Evolutionary conservation across 192 early-diverging fungal species (phyloP), one percentile per base, ranked within the genome.

Genomic region (Cetraspora pellucida): DNA sequence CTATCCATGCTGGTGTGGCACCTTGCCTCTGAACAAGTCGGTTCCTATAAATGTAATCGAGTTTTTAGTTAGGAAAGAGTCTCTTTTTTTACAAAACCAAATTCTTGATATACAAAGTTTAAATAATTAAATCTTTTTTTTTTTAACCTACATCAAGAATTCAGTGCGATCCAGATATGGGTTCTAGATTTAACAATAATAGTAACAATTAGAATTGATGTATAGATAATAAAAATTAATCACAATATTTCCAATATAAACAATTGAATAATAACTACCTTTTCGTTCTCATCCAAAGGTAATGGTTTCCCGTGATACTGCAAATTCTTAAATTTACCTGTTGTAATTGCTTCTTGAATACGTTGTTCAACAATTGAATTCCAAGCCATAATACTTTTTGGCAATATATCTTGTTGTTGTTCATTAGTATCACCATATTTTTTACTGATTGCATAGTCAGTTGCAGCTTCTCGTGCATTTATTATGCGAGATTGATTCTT

Each of bases 81-180:
- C n/a, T n/a, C n/a, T n/a, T n/a, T n/a, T n/a, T n/a, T n/a, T n/a
- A n/a, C n/a, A n/a, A n/a, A n/a, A n/a, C n/a, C n/a, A n/a, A n/a
- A n/a, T n/a, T n/a, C n/a, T n/a, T 17, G 10, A 44, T 10, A 21
- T 43, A 43, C 3, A 21, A 68, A 49, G 1, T 8, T 2, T 14
- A 25, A 68, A 68, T 44, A 66, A 49, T 19, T 19, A 16, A 30
- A 21, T 16, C 10, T 28, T 30, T 28, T 4, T 61, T 61, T 14
- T 37, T 37, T 37, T 1, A 37, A 47, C 66, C 47, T 68, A 49
- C 66, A 68, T 28, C 21, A 68, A 23, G 25, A 79, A 81, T 61
- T 81, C 80, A 9, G 80, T 79, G n/a, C 70, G 57, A 45, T 79
- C 73, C 3, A 81, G 11, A 60, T 59, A 81, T 21, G 80, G 80